Evolutionary conservation across 2,329 filamentous ascomycete genomes (phyloP).

Genomic region (Chaetothyriales sp.): DNA sequence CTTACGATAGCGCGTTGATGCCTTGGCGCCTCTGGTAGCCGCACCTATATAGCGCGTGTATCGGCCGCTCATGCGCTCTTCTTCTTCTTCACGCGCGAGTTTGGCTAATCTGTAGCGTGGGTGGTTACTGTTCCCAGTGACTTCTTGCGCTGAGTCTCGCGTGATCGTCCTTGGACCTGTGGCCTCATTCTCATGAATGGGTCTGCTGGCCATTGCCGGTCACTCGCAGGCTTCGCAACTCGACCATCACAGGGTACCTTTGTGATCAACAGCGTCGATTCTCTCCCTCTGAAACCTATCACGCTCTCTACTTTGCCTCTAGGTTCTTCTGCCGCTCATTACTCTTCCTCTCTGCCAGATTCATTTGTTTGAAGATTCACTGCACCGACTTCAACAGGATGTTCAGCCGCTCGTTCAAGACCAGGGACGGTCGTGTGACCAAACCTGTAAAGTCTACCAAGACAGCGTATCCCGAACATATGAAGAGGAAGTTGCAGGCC

Average conservation of each 20-base stretch:
- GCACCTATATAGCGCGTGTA: neutral
- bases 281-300: slow-evolving; percentile 23
- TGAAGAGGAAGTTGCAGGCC: slow-evolving; percentile 78
- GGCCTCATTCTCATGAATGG: slow-evolving; percentile 8
- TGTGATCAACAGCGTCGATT: slow-evolving; percentile 27
- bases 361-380: slow-evolving; percentile 32
- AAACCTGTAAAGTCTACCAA: slow-evolving; percentile 69
- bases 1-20: neutral
- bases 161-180: slow-evolving; percentile 10
- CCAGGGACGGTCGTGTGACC: slow-evolving; percentile 65
- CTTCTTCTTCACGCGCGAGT: slow-evolving; percentile 15
- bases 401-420: slow-evolving; percentile 86
- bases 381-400: slow-evolving; percentile 42
- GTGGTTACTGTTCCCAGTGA: slow-evolving; percentile 23
- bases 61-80: neutral
- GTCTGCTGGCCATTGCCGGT: slow-evolving; percentile 19
- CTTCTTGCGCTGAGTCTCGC: slow-evolving; percentile 1
- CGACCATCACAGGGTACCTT: slow-evolving; percentile 39
- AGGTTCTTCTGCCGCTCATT: slow-evolving; percentile 24
- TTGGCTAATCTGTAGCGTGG: slow-evolving; percentile 25
- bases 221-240: slow-evolving; percentile 40
- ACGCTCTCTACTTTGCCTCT: slow-evolving; percentile 28
- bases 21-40: neutral
- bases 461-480: slow-evolving; percentile 63
- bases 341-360: slow-evolving; percentile 31